Evolutionary conservation across 2,329 filamentous ascomycete genomes (phyloP).

Genomic region (Nigrograna mackinnonii): DNA sequence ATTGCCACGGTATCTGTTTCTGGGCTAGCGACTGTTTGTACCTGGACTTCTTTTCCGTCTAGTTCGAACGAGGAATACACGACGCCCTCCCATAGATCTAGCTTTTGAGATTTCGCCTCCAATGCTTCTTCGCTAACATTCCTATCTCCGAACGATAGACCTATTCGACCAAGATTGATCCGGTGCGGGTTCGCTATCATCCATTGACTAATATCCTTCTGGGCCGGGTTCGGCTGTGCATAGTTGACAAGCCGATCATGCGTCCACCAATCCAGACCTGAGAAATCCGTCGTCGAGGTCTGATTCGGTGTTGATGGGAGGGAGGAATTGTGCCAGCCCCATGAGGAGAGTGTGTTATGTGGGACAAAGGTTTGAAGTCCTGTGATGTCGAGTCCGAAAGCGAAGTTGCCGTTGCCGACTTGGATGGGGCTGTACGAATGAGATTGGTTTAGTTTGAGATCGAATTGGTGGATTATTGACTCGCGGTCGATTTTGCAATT

Average conservation of each 20-base stretch:
- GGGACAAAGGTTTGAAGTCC: conserved; percentile 50
- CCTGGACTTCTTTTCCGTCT: conserved; percentile 42
- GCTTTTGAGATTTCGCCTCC: conserved; percentile 43
- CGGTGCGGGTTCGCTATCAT: conserved; percentile 58
- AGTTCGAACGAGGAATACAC: conserved; percentile 51
- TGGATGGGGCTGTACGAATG: conserved; percentile 57
- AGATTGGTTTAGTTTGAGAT: conserved; percentile 52
- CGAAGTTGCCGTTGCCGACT: conserved; percentile 53
- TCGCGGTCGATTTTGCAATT: conserved; percentile 30
- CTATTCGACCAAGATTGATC: conserved; percentile 54
- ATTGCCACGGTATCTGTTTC: conserved; percentile 53
- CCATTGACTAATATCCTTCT: conserved; percentile 54
- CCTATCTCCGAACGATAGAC: conserved; percentile 47
- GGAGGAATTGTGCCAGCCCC: conserved; percentile 52
- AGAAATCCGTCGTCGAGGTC: conserved; percentile 41
- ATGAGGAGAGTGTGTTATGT: conserved; percentile 47
- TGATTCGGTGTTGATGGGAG: conserved; percentile 44
- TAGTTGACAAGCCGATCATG: conserved; percentile 50
- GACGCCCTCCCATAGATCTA: conserved; percentile 55
- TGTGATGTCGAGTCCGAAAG: conserved; percentile 51
- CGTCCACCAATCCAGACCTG: conserved; percentile 49
- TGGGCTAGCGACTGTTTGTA: conserved; percentile 52
- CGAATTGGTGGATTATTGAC: conserved; percentile 43
- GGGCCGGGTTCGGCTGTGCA: conserved; percentile 44
- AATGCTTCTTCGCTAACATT: conserved; percentile 49